Evolutionary conservation across 495 filamentous ascomycete species (phyloP), one percentile per base, ranked within the genome.

Genomic region (Penicillium argentinense): DNA sequence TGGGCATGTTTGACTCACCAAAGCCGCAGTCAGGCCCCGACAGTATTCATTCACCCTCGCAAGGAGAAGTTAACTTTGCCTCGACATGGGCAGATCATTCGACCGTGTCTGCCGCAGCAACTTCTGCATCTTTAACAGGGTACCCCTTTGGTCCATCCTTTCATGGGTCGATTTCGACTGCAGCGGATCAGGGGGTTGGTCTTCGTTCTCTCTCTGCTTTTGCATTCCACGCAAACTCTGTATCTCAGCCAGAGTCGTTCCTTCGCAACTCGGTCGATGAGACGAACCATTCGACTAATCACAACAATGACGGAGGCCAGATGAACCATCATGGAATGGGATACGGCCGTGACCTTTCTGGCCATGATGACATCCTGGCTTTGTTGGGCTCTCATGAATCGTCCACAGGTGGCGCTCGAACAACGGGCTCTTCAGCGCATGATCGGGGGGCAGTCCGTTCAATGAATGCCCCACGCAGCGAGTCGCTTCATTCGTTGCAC

Each of bases 161-260:
- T 18, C 59, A 62, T 30, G 46, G 36, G 3, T 54, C 62, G 8
- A 62, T 53, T 17, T 55, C 61, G 3, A 48, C 62, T 5, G 56
- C 59, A 1, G 57, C 53, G 3, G 67, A 65, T 30, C 60, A 66
- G 13, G 56, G 47, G 14, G 58, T 63, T 1, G 64, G 59, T 8
- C 50, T 72, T n/a, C 44, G 56, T 4, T 57, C 61, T n/a, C 50
- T 70, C 1, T 56, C 60, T 16, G 45, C 53, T 2, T 68, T 73
- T 36, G 49, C 50, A 5, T 67, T 70, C 24, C 59, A 57, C 4
- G 42, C 62, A n/a, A 63, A 45, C 29, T 48, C 62, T 0, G 56
- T 68, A 0, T 67, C 70, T 1, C 66, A 66, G 33, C 63, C 69
- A 14, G 55, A 61, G 8, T 74, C 68, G 1, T 69, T 66, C 34